Conservation (phyloP, 2,329 filamentous ascomycete species). For the Orbilia brochopaga region DNA sequence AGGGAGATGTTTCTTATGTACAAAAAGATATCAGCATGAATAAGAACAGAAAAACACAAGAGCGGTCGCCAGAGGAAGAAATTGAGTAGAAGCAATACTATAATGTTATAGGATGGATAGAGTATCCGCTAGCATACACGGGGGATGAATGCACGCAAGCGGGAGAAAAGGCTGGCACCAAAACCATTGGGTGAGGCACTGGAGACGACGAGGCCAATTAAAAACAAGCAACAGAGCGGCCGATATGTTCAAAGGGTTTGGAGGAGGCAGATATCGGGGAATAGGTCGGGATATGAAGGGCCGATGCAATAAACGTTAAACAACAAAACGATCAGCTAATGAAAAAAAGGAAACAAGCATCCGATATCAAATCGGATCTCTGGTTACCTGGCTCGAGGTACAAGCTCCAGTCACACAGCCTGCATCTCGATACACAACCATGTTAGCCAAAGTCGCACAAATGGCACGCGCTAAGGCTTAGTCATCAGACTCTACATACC, state of each 20-base stretch:
- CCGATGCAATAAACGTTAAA: constrained; percentile 14
- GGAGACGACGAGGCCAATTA: no score
- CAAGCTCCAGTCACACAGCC: constrained; percentile 27
- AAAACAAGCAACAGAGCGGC: not conserved
- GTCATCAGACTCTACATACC: constrained; percentile 11
- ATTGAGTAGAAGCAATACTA: constrained; percentile 3
- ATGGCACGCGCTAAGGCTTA: not conserved
- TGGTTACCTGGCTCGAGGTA: not conserved
- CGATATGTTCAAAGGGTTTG: not conserved
- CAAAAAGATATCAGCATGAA: constrained; percentile 34
- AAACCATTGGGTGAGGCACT: constrained; percentile 10
- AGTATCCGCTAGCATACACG: constrained; percentile 40
- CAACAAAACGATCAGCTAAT: not conserved
- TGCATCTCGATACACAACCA: constrained; percentile 12
- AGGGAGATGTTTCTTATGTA: constrained; percentile 50
- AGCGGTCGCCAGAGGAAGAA: constrained; percentile 7
- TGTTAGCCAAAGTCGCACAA: constrained; percentile 30
- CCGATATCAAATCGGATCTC: constrained; percentile 42
- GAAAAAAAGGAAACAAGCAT: constrained; percentile 21
- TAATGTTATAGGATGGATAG: not conserved
- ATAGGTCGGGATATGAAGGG: constrained; percentile 8
- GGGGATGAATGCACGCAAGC: constrained; percentile 5
- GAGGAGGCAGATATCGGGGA: not conserved
- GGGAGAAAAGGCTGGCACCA: not conserved
- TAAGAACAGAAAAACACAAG: constrained; percentile 8